Conservation (phyloP, 352 stramenopile species). For the Globisporangium megalacanthum region DNA sequence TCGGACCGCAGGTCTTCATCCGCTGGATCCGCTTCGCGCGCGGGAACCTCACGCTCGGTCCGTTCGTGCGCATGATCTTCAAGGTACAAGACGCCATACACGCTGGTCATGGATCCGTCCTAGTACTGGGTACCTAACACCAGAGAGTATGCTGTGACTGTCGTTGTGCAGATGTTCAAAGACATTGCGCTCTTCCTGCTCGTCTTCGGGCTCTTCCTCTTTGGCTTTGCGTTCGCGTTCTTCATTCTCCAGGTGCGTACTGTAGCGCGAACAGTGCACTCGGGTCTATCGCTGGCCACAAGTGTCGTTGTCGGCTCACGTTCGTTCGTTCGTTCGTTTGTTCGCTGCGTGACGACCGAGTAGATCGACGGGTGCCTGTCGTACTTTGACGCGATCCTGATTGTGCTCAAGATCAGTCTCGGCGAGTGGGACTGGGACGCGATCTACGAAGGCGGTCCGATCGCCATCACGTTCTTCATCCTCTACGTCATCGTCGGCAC, state of each 20-base stretch:
- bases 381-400: constrained; percentile 50
- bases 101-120: no score
- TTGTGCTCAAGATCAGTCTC: constrained; percentile 67
- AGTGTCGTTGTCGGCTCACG: no score
- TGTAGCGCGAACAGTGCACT: no score
- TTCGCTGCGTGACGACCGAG: not conserved
- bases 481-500: constrained; percentile 70
- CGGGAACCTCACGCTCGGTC: constrained; percentile 54
- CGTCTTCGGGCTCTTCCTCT: constrained; percentile 69
- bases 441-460: constrained; percentile 62
- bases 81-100: constrained; percentile 29
- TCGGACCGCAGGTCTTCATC: constrained; percentile 73
- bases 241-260: constrained; percentile 71
- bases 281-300: no score
- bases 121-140: no score
- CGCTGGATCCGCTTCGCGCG: constrained; percentile 80
- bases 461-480: constrained; percentile 70
- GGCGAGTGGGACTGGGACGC: constrained; percentile 71
- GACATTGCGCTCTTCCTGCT: constrained; percentile 72
- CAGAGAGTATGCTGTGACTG: no score
- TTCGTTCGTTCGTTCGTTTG: not conserved
- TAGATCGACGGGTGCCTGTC: constrained; percentile 68
- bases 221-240: constrained; percentile 73
- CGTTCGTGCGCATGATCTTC: constrained; percentile 84
- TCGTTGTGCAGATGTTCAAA: constrained; percentile 58